Evolutionary conservation across 257 asterid genomes (phyloP), one percentile per base, ranked within the genome.

Genomic region (Hygrophila difformis): DNA sequence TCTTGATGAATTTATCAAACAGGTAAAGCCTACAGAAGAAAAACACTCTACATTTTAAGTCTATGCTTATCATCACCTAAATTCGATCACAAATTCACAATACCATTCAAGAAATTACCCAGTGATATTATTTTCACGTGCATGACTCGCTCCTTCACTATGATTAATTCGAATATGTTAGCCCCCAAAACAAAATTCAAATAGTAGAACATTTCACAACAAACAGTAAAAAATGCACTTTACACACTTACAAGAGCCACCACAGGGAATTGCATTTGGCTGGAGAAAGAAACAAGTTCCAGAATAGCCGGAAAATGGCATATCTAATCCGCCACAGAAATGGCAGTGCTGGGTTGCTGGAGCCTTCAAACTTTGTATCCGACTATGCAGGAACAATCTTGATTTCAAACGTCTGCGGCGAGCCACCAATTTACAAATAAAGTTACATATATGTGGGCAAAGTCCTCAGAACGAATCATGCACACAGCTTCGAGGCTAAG

Each of bases 261-360:
- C 16, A 41, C 4, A 12, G 12, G 18, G 26, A 41, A 41, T 41
- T 19, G 12, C 17, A 42, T 63, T 39, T 7, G 38, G 51, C 43
- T 47, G 57, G 21, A 46, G 12, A 33, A 33, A 4, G 21, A 46
- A 9, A 33, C 8, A 4, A 15, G 33, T 5, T 40, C 42, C 22
- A 26, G 41, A 31, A 60, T 39, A 39, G 48, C 57, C 34, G 51
- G 26, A 49, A 51, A 22, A 1, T 47, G 54, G 60, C 50, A 65
- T 62, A 71, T 57, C 66, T 61, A 51, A 61, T 49, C 58, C 45
- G 56, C 58, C 55, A 21, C 48, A 40, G 24, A 13, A 33, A 63
- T 31, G 45, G 55, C 42, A 53, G 40, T 47, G 22, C 4, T 41
- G 55, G 44, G 31, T 24, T 54, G 44, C 44, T 4, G 60, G 47